phyloP scores from a whole-genome alignment of 1,284 basidiomycete genomes.

The Tausonia pullulans region DNA sequence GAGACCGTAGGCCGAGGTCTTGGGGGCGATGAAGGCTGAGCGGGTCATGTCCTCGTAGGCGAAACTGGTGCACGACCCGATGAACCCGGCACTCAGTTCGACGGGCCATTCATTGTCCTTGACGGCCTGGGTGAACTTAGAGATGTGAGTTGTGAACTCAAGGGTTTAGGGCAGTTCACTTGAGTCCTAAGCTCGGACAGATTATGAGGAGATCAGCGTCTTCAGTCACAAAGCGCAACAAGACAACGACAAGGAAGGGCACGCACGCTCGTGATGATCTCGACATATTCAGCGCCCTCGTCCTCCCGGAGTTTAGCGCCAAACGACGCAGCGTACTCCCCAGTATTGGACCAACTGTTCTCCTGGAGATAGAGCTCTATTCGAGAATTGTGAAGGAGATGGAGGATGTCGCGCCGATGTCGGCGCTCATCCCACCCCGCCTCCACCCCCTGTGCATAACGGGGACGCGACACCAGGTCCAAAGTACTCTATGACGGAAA shows the following conservation, averaged over 20 bases:
- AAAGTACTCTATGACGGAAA: constrained; percentile 90
- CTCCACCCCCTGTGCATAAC: constrained; percentile 67
- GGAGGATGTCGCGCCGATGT: constrained; percentile 97
- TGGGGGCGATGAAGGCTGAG: constrained; percentile 81
- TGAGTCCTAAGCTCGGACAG: constrained; percentile 94
- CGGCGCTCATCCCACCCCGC: constrained; percentile 98
- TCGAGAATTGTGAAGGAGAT: constrained; percentile 95
- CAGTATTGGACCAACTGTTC: constrained; percentile 81
- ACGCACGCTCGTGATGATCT: constrained; percentile 73
- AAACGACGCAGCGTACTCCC: constrained; percentile 80
- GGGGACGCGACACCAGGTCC: constrained; percentile 90
- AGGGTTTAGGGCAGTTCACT: constrained; percentile 99
- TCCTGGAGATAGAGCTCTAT: constrained; percentile 90
- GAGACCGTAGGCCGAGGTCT: constrained; percentile 79
- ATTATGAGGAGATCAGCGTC: constrained; percentile 44
- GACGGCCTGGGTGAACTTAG: constrained; percentile 83
- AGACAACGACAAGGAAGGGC: neutral
- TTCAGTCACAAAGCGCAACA: neutral
- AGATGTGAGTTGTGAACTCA: constrained; percentile 89
- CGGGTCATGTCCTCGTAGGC: constrained; percentile 99
- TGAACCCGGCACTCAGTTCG: constrained; percentile 93
- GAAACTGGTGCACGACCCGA: constrained; percentile 99
- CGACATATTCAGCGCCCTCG: constrained; percentile 83
- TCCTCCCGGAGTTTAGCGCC: constrained; percentile 86
- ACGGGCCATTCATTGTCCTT: constrained; percentile 95